Percentiles rank a stretch among this genome's conserved stretches.
Evolutionary conservation across 208 protist genomes (phyloP).

Genomic region (Trypanosoma rangeli): DNA sequence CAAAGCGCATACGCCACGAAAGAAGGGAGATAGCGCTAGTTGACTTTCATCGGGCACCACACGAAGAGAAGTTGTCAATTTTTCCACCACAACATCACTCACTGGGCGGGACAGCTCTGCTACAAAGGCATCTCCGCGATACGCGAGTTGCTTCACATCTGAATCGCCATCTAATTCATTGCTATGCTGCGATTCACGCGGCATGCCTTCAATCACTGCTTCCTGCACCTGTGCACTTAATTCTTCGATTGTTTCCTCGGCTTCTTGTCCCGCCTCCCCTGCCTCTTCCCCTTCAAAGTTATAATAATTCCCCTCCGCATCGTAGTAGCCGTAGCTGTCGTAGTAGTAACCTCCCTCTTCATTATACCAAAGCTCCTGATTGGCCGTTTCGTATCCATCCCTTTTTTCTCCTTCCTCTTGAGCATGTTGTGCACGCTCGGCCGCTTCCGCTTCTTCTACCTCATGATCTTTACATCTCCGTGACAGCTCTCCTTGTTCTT

Average conservation of each 20-base stretch:
- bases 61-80: neutral
- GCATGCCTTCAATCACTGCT: neutral
- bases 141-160: neutral
- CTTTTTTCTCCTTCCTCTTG: neutral
- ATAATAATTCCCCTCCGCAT: slow-evolving; percentile 24
- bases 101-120: too few species aligned
- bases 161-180: neutral
- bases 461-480: slow-evolving; percentile 1
- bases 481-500: neutral
- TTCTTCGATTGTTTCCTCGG: neutral
- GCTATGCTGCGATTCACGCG: neutral
- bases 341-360: slow-evolving; percentile 29
- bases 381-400: neutral
- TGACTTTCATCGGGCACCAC: slow-evolving; percentile 1
- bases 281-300: slow-evolving; percentile 7
- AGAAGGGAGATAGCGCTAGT: slow-evolving; percentile 6
- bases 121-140: slow-evolving; percentile 6
- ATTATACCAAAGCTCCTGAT: slow-evolving; percentile 11
- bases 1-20: slow-evolving; percentile 1
- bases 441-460: neutral
- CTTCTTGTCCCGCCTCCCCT: neutral
- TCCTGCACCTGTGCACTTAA: neutral
- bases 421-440: neutral
- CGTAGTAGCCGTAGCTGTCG: slow-evolving; percentile 22
- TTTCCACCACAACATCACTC: neutral